Base-by-base conservation (phyloP, 1,284 basidiomycete genomes). In the Athelia psychrophila region DNA sequence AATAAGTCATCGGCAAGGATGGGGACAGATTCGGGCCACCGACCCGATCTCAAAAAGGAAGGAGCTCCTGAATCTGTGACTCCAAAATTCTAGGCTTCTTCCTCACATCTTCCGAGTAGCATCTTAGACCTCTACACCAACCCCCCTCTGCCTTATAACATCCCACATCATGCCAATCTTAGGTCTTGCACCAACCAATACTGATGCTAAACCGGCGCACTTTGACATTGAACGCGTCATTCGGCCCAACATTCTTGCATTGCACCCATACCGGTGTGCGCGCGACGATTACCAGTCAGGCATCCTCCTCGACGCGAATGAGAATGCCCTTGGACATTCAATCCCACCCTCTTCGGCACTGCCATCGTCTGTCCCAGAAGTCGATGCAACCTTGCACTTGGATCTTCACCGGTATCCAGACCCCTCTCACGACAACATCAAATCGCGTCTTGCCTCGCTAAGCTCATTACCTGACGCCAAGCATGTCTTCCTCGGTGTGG, bases 291-390 rank as follows among this genome's bases (percentile, higher is more conserved):
- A 98, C 73, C 86, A 88, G 46, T 77, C 83, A 1, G 95, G 95
- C 23, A 88, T 98, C 60, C 83, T 99, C n/a, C 83, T 99, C 30
- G 97, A 99, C 63, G 97, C 97, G 27, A 99, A 98, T 70, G 96
- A 99, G 75, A 98, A 99, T 67, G 83, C 94, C 0, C 78, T 96
- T 44, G 96, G 96, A 0, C 91, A 93, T 64, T 87, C 91, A 1
- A 84, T 98, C n/a, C 74, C 80, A 22, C 47, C 58, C 12, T 49
- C 58, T 15, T 30, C 27, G 6, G 27, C 13, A 6, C 27, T 30
- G 6, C 55, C 68, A 10, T 22, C 53, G 1, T 61, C 75, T 60
- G 51, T 64, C 35, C 59, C 61, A 32, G 56, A 69, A 24, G 54
- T 65, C 16, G 63, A 65, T 27, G 56, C 58, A 1, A 71, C 75